Base-by-base conservation (phyloP, 768 basidiomycete species). In the Mycena chlorophos region DNA sequence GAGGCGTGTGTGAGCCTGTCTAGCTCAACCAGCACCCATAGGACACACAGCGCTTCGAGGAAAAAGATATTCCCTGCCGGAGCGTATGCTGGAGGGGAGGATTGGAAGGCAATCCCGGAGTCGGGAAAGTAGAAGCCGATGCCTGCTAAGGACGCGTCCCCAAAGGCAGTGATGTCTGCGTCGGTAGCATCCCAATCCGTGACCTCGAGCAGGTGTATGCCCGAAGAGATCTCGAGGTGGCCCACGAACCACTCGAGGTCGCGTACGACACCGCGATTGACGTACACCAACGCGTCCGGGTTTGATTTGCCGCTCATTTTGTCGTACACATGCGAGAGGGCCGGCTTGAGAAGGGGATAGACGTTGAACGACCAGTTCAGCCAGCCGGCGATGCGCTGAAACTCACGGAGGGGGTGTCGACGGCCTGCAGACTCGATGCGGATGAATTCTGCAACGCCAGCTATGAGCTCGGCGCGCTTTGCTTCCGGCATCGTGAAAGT, bases 291-390 rank as follows among this genome's bases (percentile, higher is more conserved):
- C 0, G 63, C 62, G 20, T 60, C 38, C 0, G 38, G 8, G 6
- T 58, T 45, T 0, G 29, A n/a, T 43, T 73, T 71, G 0, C 68
- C 68, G 0, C 43, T 25, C 1, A 70, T 71, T 57, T 75, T 76
- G 4, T 26, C 55, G 47, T 77, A 76, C 3, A 69, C 8, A 5
- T 59, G 49, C 4, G 43, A 58, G 3, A 76, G 63, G 2, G 54
- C 63, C 0, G 74, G 75, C 0, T 63, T 57, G 0, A 73, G 54
- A 0, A 71, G 57, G 0, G 73, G 73, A 25, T 59, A 71, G 2
- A 73, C 70, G 48, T 77, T 77, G 27, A 77, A 61, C 0, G 61
- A 49, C 75, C 77, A 79, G 52, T 77, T 79, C 13, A 73, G 34
- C 58, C 67, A 72, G 0, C 78, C 77, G 0, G 67, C 68, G 2